phyloP scores from a whole-genome alignment of 108 stramenopile species.

The Nitzschia sp. region DNA sequence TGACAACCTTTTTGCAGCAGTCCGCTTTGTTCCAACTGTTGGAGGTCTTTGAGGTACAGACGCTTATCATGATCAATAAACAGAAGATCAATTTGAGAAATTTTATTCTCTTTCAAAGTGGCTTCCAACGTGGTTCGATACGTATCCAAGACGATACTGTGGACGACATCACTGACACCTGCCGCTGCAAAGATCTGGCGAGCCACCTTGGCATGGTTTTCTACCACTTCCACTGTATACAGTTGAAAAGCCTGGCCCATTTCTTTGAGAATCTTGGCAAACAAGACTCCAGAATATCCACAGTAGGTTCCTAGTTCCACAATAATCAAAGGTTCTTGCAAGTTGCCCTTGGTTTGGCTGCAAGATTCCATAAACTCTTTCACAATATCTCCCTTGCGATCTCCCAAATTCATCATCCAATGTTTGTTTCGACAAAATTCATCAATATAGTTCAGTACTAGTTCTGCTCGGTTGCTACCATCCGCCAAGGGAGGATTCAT shows the following conservation, averaged over 20 bases:
- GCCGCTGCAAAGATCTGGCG: slow-evolving; percentile 56
- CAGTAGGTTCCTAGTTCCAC: slow-evolving; percentile 90
- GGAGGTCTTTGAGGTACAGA: slow-evolving; percentile 69
- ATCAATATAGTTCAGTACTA: slow-evolving; percentile 61
- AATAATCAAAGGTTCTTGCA: slow-evolving; percentile 26
- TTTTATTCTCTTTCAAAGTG: neutral
- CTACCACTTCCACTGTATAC: slow-evolving; percentile 69
- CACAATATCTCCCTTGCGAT: slow-evolving; percentile 68
- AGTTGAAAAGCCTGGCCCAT: slow-evolving; percentile 37
- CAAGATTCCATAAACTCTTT: slow-evolving; percentile 28
- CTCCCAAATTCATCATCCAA: slow-evolving; percentile 94
- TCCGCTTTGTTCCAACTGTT: slow-evolving; percentile 48
- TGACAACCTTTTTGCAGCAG: slow-evolving; percentile 46
- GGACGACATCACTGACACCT: slow-evolving; percentile 50
- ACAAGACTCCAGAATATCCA: slow-evolving; percentile 73
- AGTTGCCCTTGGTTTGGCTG: slow-evolving; percentile 12
- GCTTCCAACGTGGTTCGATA: neutral
- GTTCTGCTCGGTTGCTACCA: neutral
- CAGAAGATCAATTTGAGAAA: slow-evolving; percentile 51
- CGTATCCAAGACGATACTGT: slow-evolving; percentile 40
- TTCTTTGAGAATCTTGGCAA: slow-evolving; percentile 43
- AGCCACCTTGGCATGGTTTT: slow-evolving; percentile 50
- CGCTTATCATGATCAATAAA: slow-evolving; percentile 92
- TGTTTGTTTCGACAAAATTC: slow-evolving; percentile 69
- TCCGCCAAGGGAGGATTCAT: neutral